Conservation (phyloP, 2,329 filamentous ascomycete genomes). For the Penicillium sp. region DNA sequence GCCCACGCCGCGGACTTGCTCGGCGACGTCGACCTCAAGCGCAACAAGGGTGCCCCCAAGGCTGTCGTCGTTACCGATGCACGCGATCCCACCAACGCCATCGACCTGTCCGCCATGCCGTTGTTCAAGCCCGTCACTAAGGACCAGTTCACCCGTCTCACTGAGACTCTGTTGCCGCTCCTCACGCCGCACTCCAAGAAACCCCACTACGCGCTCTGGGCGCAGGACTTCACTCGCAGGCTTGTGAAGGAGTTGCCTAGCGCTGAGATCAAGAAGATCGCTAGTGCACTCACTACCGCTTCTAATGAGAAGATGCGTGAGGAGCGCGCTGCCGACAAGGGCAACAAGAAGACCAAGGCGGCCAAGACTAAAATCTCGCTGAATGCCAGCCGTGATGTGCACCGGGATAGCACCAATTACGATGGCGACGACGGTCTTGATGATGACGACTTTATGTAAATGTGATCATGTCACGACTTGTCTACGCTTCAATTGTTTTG, state of each 20-base stretch:
- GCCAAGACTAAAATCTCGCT: conserved; percentile 90
- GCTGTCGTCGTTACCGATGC: conserved; percentile 62
- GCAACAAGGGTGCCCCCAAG: conserved; percentile 62
- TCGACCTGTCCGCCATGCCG: conserved; percentile 75
- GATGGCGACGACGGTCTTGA: conserved; percentile 84
- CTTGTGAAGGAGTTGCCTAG: conserved; percentile 82
- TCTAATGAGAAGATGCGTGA: conserved; percentile 98
- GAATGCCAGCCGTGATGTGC: conserved; percentile 58
- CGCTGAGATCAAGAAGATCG: conserved; percentile 94
- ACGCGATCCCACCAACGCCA: conserved; percentile 68
- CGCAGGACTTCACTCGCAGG: conserved; percentile 86
- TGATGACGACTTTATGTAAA: conserved; percentile 51
- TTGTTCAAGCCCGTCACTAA: conserved; percentile 90
- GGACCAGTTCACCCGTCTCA: conserved; percentile 75
- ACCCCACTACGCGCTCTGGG: conserved; percentile 82
- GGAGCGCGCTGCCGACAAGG: conserved; percentile 91
- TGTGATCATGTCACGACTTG: conserved; percentile 9
- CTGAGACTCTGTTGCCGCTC: conserved; percentile 73
- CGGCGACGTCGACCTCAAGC: conserved; percentile 67
- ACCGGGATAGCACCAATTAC: conserved; percentile 70
- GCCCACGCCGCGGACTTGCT: conserved; percentile 90
- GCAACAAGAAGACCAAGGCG: conserved; percentile 94
- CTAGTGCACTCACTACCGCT: conserved; percentile 79
- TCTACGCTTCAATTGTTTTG: conserved; percentile 16
- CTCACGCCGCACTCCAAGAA: conserved; percentile 74